Evolutionary conservation across 208 protist species (phyloP).

Genomic region (Tritrichomonas musculus): DNA sequence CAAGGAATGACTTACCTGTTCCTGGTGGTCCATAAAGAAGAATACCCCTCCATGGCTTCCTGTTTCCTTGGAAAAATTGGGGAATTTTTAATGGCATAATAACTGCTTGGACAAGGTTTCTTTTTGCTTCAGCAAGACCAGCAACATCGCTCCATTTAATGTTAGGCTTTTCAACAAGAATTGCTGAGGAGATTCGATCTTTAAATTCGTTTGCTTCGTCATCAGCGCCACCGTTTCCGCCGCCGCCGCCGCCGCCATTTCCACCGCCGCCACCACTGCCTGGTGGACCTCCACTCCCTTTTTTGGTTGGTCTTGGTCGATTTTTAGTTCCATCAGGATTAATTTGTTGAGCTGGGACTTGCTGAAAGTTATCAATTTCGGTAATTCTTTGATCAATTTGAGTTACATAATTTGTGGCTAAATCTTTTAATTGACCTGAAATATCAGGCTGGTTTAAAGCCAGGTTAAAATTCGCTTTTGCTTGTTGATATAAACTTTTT

Average conservation of each 20-base stretch:
- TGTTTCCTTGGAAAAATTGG: slow-evolving; percentile 77
- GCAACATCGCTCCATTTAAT: slow-evolving; percentile 32
- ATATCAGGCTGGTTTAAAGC: neutral
- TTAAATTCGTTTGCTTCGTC: neutral
- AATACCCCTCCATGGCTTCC: slow-evolving; percentile 50
- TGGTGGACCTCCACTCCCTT: neutral
- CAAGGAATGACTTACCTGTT: slow-evolving; percentile 76
- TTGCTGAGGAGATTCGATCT: neutral
- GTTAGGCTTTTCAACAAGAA: slow-evolving; percentile 34
- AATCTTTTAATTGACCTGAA: neutral
- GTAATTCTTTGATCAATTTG: neutral
- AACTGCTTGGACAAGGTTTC: slow-evolving; percentile 69
- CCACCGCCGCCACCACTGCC: neutral
- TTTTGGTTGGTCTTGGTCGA: neutral
- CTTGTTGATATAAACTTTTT: neutral
- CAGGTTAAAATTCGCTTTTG: neutral
- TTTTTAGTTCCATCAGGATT: neutral
- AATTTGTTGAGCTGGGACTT: neutral
- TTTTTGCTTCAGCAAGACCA: neutral
- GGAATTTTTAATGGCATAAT: slow-evolving; percentile 87
- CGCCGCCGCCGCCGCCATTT: neutral
- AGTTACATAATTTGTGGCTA: neutral
- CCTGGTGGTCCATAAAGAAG: slow-evolving; percentile 65
- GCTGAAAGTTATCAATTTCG: neutral
- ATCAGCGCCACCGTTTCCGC: neutral